Percentiles rank a stretch among this genome's conserved stretches.
phyloP scores from a whole-genome alignment of 1,139 yeast species.

The Yamadazyma atmosphaerica region DNA sequence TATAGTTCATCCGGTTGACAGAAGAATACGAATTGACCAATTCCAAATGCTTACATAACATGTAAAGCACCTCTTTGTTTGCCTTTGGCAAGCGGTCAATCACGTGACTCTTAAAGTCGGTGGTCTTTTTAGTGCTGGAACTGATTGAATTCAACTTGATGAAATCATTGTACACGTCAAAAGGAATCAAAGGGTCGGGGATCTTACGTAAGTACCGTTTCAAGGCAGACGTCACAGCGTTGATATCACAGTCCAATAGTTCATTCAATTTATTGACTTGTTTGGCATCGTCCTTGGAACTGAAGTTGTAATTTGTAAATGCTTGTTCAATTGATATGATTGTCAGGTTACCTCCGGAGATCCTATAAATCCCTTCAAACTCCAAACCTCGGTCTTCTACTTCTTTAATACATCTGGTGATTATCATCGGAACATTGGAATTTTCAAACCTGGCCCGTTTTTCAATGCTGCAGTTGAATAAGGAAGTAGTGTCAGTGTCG shows the following conservation, averaged over 20 bases:
- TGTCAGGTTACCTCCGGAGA: slow-evolving; percentile 85
- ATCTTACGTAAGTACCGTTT: slow-evolving; percentile 83
- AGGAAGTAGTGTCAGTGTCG: slow-evolving; percentile 21
- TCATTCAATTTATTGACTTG: slow-evolving; percentile 45
- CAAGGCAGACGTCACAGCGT: slow-evolving; percentile 83
- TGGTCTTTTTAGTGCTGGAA: slow-evolving; percentile 29
- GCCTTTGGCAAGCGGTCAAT: slow-evolving; percentile 59
- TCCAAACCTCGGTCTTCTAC: slow-evolving; percentile 74
- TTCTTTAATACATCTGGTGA: slow-evolving; percentile 72
- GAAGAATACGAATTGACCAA: slow-evolving; percentile 49
- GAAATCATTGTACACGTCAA: slow-evolving; percentile 62
- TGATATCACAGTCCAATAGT: slow-evolving; percentile 65
- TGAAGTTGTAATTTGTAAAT: slow-evolving; percentile 29
- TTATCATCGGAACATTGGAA: slow-evolving; percentile 63
- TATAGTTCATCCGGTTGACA: slow-evolving; percentile 72
- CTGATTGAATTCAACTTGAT: slow-evolving; percentile 45
- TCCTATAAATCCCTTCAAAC: slow-evolving; percentile 86
- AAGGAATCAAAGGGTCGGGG: slow-evolving; percentile 84
- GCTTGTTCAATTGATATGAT: slow-evolving; percentile 57
- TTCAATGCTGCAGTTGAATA: slow-evolving; percentile 54
- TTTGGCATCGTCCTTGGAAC: slow-evolving; percentile 37
- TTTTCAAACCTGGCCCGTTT: slow-evolving; percentile 62
- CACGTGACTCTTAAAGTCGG: slow-evolving; percentile 28
- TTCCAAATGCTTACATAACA: slow-evolving; percentile 64
- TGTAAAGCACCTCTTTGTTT: slow-evolving; percentile 58